Conservation (phyloP, 257 asterid species). For the Solanum chaucha region DNA sequence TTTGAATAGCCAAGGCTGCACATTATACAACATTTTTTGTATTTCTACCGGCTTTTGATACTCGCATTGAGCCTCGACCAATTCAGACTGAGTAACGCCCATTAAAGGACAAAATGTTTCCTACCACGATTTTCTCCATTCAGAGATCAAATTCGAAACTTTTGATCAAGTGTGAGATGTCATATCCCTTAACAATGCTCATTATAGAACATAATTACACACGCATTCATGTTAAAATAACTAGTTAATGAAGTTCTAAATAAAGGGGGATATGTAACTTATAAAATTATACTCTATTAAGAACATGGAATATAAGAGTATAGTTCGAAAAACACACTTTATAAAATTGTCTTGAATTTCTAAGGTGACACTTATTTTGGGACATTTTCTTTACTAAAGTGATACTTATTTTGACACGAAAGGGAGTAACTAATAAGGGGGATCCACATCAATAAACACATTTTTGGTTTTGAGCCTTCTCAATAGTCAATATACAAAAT, state of each 20-base stretch:
- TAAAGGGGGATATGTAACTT: not conserved
- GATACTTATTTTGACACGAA: not conserved
- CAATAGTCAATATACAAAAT: not conserved
- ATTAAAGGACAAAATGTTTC: not conserved
- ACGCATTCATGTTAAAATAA: not conserved
- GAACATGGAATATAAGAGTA: not conserved
- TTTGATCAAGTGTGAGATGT: rapidly evolving
- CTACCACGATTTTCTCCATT: not conserved
- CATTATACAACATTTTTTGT: not conserved
- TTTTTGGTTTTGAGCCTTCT: not conserved
- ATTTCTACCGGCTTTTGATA: rapidly evolving
- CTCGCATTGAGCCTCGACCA: rapidly evolving
- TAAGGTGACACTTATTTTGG: not conserved
- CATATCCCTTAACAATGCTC: not conserved
- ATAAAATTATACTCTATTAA: not conserved
- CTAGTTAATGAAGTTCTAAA: not conserved
- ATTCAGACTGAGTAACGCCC: not conserved
- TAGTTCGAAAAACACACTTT: not conserved
- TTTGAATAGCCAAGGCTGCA: not conserved
- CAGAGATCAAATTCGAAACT: not conserved
- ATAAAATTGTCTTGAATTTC: not conserved
- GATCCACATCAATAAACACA: not conserved
- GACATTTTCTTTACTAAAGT: rapidly evolving
- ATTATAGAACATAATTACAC: not conserved
- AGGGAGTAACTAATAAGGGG: not conserved